phyloP scores from a whole-genome alignment of 495 filamentous ascomycete species.

The Aspergillus steynii region DNA sequence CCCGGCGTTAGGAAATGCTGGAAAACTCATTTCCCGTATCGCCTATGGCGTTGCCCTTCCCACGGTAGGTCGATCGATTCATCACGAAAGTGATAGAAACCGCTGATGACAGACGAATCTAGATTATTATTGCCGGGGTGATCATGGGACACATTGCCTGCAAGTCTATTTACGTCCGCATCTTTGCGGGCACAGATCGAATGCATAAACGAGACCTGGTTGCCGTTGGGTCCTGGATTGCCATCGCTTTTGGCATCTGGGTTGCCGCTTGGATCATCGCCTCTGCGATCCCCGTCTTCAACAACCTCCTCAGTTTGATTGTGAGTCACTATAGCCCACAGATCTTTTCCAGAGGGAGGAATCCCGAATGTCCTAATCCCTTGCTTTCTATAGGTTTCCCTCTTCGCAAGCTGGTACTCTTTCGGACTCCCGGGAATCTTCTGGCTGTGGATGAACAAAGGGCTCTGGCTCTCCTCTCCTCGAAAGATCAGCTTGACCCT shows the following conservation, averaged over 20 bases:
- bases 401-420: conserved; percentile 38
- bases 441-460: conserved; percentile 39
- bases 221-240: conserved; percentile 48
- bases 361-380: no score
- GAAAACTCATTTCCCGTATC: conserved; percentile 53
- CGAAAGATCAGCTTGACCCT: conserved; percentile 30
- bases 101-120: no score
- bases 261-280: conserved; percentile 65
- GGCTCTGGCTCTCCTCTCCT: conserved; percentile 19
- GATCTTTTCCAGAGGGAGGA: background rate
- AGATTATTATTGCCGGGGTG: conserved; percentile 49
- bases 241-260: conserved; percentile 54
- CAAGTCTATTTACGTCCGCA: conserved; percentile 60
- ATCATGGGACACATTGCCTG: conserved; percentile 56
- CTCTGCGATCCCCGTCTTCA: conserved; percentile 65
- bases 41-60: conserved; percentile 72
- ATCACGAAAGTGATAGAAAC: background rate
- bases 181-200: conserved; percentile 48
- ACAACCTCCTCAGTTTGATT: conserved; percentile 52
- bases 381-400: conserved; percentile 11
- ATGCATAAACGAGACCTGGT: conserved; percentile 54
- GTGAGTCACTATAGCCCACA: background rate
- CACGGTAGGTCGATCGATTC: conserved; percentile 38
- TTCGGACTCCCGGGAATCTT: conserved; percentile 35
- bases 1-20: conserved; percentile 65